A percentile compares a stretch with the other conserved stretches of the same genome.
phyloP scores from a whole-genome alignment of 495 filamentous ascomycete genomes.

The Hyaloscypha finlandica region DNA sequence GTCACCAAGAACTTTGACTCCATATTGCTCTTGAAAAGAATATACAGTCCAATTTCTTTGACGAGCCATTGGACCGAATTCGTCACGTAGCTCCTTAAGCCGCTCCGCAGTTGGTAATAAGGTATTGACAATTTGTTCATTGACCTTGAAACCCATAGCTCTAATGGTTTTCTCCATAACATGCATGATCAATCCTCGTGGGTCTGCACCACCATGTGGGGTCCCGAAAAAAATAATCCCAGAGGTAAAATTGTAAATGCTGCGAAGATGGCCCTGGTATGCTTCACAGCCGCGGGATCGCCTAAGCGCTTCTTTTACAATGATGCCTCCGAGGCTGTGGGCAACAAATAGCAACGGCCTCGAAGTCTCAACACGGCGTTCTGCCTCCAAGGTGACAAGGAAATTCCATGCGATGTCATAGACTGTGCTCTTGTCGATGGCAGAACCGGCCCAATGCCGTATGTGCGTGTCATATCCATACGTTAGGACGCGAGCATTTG shows the following conservation, averaged over 20 bases:
- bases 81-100: conserved; percentile 29
- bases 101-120: conserved; percentile 26
- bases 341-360: conserved; percentile 27
- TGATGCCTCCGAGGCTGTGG: conserved; percentile 25
- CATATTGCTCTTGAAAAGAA: conserved; percentile 33
- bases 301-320: conserved; percentile 19
- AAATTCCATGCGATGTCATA: conserved; percentile 25
- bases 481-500: conserved; percentile 34
- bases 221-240: conserved; percentile 46
- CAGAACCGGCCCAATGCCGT: conserved; percentile 26
- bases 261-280: conserved; percentile 33
- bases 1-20: conserved; percentile 11
- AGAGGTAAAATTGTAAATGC: conserved; percentile 34
- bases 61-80: conserved; percentile 26
- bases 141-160: conserved; percentile 23
- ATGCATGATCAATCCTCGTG: conserved; percentile 20
- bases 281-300: conserved; percentile 10
- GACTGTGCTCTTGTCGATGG: conserved; percentile 27
- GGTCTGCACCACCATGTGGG: conserved; percentile 40
- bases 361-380: conserved; percentile 5
- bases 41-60: conserved; percentile 20
- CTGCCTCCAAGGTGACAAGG: conserved; percentile 18
- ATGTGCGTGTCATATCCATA: conserved; percentile 39
- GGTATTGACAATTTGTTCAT: conserved; percentile 28
- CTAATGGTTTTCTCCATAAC: conserved; percentile 19